These are phyloP conservation scores for Cytospora piceicola DNA, from an alignment of 2,329 filamentous ascomycete genomes.

Conservation along the genomic window DNA sequence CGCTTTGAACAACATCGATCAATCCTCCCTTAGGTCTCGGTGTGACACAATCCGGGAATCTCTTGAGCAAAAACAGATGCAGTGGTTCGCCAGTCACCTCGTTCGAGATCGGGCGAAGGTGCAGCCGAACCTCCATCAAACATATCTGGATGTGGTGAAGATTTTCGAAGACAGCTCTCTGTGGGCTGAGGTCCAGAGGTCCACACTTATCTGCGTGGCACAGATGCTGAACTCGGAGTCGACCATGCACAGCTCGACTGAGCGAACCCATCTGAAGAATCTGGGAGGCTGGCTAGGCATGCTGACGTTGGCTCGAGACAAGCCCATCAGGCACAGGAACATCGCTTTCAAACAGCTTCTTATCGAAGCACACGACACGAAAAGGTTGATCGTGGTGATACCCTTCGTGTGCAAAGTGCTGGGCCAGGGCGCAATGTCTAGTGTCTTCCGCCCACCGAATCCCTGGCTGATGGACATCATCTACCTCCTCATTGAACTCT, in stretches of 20 bases:
- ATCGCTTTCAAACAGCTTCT: conserved; percentile 96
- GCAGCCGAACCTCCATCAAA: conserved; percentile 93
- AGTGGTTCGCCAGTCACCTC: conserved; percentile 95
- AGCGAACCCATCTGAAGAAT: conserved; percentile 89
- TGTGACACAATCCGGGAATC: conserved; percentile 79
- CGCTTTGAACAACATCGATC: conserved; percentile 93
- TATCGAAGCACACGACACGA: conserved; percentile 90
- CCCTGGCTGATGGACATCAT: conserved; percentile 98
- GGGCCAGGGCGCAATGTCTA: conserved; percentile 80
- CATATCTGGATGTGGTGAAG: conserved; percentile 88
- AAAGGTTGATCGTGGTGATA: conserved; percentile 88
- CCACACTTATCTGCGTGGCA: conserved; percentile 86
- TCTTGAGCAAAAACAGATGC: conserved; percentile 79
- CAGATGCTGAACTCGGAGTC: conserved; percentile 88
- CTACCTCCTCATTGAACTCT: conserved; percentile 86
- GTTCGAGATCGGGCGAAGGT: conserved; percentile 96
- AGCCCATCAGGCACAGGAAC: conserved; percentile 94
- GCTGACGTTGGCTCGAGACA: conserved; percentile 88
- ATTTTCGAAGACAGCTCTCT: conserved; percentile 78
- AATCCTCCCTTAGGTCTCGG: conserved; percentile 83
- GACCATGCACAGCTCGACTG: conserved; percentile 81
- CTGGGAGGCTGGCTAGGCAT: conserved; percentile 92
- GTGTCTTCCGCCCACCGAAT: conserved; percentile 91
- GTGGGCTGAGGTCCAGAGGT: conserved; percentile 87
- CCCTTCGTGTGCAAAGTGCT: conserved; percentile 98